A percentile compares a stretch with the other conserved stretches of the same genome.
phyloP scores from a whole-genome alignment of 2,329 filamentous ascomycete genomes.

The Purpureocillium lavendulum region DNA sequence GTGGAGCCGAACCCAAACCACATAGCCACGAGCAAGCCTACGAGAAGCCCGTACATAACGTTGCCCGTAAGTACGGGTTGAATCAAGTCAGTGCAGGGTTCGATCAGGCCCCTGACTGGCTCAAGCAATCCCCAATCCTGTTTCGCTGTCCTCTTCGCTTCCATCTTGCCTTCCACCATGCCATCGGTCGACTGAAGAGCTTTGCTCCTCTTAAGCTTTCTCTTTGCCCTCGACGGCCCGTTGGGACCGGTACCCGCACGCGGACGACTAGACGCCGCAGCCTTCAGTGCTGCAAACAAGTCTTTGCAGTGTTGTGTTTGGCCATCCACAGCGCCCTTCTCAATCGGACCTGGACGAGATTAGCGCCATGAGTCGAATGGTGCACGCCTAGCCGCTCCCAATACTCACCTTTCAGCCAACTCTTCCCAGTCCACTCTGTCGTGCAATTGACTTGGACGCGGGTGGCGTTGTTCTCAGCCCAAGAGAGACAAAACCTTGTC shows the following conservation, averaged over 20 bases:
- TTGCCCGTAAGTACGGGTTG: constrained; percentile 67
- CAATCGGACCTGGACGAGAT: constrained; percentile 65
- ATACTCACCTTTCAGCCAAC: constrained; percentile 85
- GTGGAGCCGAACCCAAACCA: constrained; percentile 60
- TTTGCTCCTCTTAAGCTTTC: constrained; percentile 49
- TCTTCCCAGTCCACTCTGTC: constrained; percentile 95
- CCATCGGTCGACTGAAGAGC: constrained; percentile 35
- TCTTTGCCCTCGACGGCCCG: constrained; percentile 48
- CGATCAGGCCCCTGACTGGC: constrained; percentile 60
- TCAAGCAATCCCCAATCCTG: constrained; percentile 74
- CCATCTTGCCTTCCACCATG: constrained; percentile 27
- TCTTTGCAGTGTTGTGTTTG: constrained; percentile 78
- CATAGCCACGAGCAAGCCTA: constrained; percentile 62
- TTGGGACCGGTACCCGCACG: constrained; percentile 37
- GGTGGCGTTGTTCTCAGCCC: constrained; percentile 81
- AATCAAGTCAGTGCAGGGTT: constrained; percentile 62
- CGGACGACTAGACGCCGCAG: constrained; percentile 59
- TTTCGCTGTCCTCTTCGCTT: constrained; percentile 34
- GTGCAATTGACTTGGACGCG: constrained; percentile 80
- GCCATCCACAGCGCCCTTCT: constrained; percentile 89
- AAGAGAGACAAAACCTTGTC: constrained; percentile 89
- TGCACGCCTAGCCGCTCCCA: background rate
- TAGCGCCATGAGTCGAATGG: too few relatives aligned
- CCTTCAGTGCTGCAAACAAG: constrained; percentile 64
- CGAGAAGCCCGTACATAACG: constrained; percentile 65